phyloP scores from a whole-genome alignment of 371 early-diverging fungal genomes.

The Mucor plumbeus region DNA sequence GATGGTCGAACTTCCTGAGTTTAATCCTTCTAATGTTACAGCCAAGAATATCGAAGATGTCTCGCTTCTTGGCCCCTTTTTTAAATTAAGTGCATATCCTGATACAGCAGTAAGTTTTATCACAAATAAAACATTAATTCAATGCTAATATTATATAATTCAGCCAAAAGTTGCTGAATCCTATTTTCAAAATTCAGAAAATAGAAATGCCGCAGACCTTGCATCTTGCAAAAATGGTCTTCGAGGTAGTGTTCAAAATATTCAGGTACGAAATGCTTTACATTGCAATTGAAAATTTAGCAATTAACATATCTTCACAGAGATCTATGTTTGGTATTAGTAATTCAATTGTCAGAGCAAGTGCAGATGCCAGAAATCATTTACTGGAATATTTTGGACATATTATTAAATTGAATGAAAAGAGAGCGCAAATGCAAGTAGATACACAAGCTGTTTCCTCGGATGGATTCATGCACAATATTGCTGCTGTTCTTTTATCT shows the following conservation, averaged over 20 bases:
- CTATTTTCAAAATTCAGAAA: conserved; percentile 65
- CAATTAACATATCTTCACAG: conserved; percentile 30
- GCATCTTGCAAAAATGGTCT: conserved; percentile 69
- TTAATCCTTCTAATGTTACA: conserved; percentile 63
- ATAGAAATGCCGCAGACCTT: conserved; percentile 58
- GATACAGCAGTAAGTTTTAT: conserved; percentile 50
- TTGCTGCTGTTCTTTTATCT: conserved; percentile 66
- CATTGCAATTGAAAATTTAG: not conserved
- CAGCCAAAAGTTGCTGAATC: conserved; percentile 68
- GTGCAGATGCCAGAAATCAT: conserved; percentile 60
- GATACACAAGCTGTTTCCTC: conserved; percentile 77
- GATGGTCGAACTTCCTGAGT: conserved; percentile 58
- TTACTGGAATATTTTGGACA: conserved; percentile 71
- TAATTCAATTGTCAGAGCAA: conserved; percentile 76
- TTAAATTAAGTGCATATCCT: conserved; percentile 66
- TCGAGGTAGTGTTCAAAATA: conserved; percentile 68
- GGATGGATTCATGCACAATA: conserved; percentile 89
- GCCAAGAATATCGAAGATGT: conserved; percentile 68
- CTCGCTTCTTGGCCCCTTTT: conserved; percentile 79
- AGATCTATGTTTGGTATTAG: conserved; percentile 65
- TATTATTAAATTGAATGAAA: conserved; percentile 69
- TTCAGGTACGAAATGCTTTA: conserved; percentile 50
- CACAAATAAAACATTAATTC: too few species aligned
- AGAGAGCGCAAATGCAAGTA: conserved; percentile 86
- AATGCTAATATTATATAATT: conserved; percentile 16